Evolutionary conservation across 306 rosid genomes (phyloP).

Genomic region (Lablab purpureus): DNA sequence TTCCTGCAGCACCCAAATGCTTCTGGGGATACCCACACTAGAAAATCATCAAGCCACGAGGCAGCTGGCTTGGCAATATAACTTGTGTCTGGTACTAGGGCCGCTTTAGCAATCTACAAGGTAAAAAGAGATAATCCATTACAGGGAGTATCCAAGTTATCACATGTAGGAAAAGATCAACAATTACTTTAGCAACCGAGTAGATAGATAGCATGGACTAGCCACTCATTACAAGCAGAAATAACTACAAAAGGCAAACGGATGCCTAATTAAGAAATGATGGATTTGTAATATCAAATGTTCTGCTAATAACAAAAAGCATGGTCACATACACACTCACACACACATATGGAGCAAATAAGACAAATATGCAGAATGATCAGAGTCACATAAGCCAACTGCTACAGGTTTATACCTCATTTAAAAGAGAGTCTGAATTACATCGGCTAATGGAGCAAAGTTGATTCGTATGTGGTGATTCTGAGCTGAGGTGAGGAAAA

Average conservation of each 20-base stretch:
- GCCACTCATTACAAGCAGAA: constrained; percentile 30
- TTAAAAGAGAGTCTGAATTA: constrained; percentile 86
- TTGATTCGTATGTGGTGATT: constrained; percentile 86
- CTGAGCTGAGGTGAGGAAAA: constrained; percentile 71
- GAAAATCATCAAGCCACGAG: constrained; percentile 99
- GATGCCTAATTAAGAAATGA: constrained; percentile 25
- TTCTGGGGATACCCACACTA: constrained; percentile 98
- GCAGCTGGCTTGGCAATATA: constrained; percentile 99
- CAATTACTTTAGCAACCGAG: constrained; percentile 34
- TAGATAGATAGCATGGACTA: constrained; percentile 28
- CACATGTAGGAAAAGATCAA: constrained; percentile 20
- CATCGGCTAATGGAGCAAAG: constrained; percentile 97
- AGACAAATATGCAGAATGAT: neutral
- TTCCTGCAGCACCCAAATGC: constrained; percentile 99
- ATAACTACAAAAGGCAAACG: constrained; percentile 18
- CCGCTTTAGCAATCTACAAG: constrained; percentile 80
- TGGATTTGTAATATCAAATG: constrained; percentile 29
- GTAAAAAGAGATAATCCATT: constrained; percentile 39
- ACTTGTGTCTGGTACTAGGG: constrained; percentile 82
- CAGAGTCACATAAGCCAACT: constrained; percentile 32
- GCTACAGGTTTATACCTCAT: constrained; percentile 67
- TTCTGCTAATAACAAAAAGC: constrained; percentile 32
- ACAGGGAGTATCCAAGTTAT: constrained; percentile 28
- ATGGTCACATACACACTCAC: constrained; percentile 10
- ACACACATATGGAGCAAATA: neutral